These are phyloP conservation scores for Blastomyces percursus DNA, from an alignment of 2,329 filamentous ascomycete genomes.

Conservation along the genomic window DNA sequence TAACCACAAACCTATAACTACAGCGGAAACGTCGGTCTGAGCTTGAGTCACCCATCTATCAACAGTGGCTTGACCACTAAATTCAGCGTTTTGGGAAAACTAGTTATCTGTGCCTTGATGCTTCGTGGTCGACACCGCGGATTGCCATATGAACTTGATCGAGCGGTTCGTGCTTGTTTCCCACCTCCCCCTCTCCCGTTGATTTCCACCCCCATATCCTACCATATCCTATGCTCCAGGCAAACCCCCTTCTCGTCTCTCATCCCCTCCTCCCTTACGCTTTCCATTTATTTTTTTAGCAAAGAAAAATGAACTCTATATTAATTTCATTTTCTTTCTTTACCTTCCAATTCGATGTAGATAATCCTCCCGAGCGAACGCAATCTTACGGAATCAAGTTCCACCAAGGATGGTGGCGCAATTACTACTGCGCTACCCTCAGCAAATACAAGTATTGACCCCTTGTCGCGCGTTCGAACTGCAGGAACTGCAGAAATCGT, in stretches of 20 bases:
- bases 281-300: neutral
- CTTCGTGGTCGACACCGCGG: constrained; percentile 44
- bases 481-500: neutral
- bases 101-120: constrained; percentile 46
- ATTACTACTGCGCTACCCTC: neutral
- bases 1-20: constrained; percentile 7
- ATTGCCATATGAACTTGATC: constrained; percentile 45
- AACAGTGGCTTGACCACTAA: constrained; percentile 28
- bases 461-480: neutral
- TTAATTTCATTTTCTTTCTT: neutral
- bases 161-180: constrained; percentile 20
- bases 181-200: too few relatives aligned
- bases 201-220: neutral
- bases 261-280: neutral
- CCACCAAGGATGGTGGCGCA: neutral
- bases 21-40: constrained; percentile 25
- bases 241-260: neutral
- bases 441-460: neutral
- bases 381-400: neutral
- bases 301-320: neutral
- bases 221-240: neutral
- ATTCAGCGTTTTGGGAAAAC: constrained; percentile 41
- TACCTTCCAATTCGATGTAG: neutral
- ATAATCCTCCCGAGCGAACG: constrained; percentile 4
- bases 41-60: constrained; percentile 21